phyloP scores from a whole-genome alignment of 169 alveolate species.

The Plasmodium inui region DNA sequence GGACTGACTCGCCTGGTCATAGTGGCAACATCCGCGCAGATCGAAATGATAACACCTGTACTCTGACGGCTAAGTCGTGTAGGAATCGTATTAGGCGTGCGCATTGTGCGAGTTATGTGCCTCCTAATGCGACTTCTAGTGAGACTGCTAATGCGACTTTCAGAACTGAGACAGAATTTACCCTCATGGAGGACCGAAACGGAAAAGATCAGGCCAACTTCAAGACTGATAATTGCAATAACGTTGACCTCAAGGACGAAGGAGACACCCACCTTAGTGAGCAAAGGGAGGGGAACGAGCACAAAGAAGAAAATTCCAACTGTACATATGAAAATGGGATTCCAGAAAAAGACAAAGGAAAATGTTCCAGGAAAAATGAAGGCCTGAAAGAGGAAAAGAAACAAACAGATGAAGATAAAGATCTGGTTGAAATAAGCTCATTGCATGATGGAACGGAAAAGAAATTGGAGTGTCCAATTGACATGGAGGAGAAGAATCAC shows the following conservation, averaged over 20 bases:
- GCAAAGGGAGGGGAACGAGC: not conserved
- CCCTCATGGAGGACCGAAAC: not conserved
- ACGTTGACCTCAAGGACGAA: not conserved
- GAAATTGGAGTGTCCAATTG: not conserved
- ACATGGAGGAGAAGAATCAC: not conserved
- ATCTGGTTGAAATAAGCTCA: not conserved
- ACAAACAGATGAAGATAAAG: not conserved
- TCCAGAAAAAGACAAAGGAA: not conserved
- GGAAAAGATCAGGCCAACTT: not conserved
- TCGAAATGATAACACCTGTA: not conserved
- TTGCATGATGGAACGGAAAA: not conserved
- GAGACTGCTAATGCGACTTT: not conserved
- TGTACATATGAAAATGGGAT: not conserved
- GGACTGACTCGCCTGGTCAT: not conserved
- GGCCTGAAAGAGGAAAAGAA: not conserved
- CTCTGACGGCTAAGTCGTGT: too few species aligned
- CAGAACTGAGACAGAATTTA: not conserved
- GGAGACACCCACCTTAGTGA: not conserved
- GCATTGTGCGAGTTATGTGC: not conserved
- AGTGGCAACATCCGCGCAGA: not conserved
- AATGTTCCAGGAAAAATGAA: not conserved
- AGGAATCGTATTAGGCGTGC: not conserved
- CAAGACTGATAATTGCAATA: not conserved
- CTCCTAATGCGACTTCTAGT: not conserved
- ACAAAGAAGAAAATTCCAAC: not conserved